phyloP scores from a whole-genome alignment of 2,329 filamentous ascomycete species.

The Stagonosporopsis rhizophila region DNA sequence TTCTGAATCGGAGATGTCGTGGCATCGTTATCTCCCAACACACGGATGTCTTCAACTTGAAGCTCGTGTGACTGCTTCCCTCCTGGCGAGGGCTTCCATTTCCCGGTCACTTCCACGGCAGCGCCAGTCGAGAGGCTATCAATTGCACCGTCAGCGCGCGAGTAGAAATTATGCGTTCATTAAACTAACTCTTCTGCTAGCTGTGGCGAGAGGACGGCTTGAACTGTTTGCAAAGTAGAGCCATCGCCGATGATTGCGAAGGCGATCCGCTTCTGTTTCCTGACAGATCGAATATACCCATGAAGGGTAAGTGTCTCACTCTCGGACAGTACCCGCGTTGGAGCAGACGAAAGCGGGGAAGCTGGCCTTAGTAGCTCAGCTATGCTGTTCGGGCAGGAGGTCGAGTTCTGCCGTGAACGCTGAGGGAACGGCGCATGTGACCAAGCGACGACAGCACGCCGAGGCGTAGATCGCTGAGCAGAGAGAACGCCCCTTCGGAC shows the following conservation, averaged over 20 bases:
- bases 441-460: slow-evolving; percentile 24
- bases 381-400: slow-evolving; percentile 42
- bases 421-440: slow-evolving; percentile 25
- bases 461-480: slow-evolving; percentile 25
- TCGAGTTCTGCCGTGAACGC: slow-evolving; percentile 41
- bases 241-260: slow-evolving; percentile 91
- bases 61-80: slow-evolving; percentile 80
- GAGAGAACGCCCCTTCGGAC: slow-evolving; percentile 33
- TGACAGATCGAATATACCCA: slow-evolving; percentile 83
- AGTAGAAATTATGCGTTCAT: slow-evolving; percentile 1
- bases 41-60: slow-evolving; percentile 70
- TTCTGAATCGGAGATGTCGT: slow-evolving; percentile 93
- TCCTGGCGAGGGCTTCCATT: slow-evolving; percentile 76
- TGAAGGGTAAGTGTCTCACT: slow-evolving; percentile 59
- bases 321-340: slow-evolving; percentile 56
- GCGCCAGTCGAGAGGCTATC: slow-evolving; percentile 79
- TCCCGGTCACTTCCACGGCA: slow-evolving; percentile 77
- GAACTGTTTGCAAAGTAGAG: slow-evolving; percentile 77
- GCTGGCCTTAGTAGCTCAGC: slow-evolving; percentile 63
- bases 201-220: slow-evolving; percentile 77
- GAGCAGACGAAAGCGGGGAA: slow-evolving; percentile 40
- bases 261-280: slow-evolving; percentile 82
- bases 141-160: slow-evolving; percentile 24
- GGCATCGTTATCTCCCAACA: slow-evolving; percentile 80
- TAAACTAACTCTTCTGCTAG: slow-evolving; percentile 73